Conservation (phyloP, 2,329 filamentous ascomycete species). For the Domatiomyces globalis region DNA sequence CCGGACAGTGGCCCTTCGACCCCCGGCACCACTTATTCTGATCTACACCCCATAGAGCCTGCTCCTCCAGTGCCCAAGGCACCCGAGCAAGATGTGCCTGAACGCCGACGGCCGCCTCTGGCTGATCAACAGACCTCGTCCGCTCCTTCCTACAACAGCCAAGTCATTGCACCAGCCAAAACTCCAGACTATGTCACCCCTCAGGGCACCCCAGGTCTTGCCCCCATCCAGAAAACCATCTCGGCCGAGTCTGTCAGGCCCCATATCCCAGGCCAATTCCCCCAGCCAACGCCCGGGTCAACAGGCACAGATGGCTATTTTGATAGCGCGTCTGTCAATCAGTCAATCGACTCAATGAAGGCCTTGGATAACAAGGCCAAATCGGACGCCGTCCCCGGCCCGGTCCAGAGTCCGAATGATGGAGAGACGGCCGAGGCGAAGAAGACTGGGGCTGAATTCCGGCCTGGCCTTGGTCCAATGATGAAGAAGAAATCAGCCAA, state of each 20-base stretch:
- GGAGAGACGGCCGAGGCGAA: background rate
- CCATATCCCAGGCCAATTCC: background rate
- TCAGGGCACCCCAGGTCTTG: background rate
- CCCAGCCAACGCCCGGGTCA: background rate
- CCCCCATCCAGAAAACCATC: background rate
- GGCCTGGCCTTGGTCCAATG: conserved; percentile 83
- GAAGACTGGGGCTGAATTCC: conserved; percentile 39
- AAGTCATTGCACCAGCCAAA: background rate
- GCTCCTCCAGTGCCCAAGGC: background rate
- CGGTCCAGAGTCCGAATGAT: background rate
- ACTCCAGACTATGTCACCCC: background rate
- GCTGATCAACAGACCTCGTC: no score
- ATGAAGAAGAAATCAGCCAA: conserved; percentile 59
- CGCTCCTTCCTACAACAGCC: no score
- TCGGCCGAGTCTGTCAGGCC: background rate
- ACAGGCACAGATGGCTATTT: background rate
- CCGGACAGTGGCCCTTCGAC: background rate
- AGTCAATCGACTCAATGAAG: background rate
- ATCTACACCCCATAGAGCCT: background rate
- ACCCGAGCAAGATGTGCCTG: background rate
- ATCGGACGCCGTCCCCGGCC: background rate
- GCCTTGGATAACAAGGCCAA: background rate
- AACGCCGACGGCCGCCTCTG: background rate
- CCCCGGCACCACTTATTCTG: background rate
- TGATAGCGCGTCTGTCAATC: background rate